Percentiles rank a stretch among this genome's conserved stretches.
phyloP scores from a whole-genome alignment of 106 monocot genomes.

The Dactylorhiza incarnata region DNA sequence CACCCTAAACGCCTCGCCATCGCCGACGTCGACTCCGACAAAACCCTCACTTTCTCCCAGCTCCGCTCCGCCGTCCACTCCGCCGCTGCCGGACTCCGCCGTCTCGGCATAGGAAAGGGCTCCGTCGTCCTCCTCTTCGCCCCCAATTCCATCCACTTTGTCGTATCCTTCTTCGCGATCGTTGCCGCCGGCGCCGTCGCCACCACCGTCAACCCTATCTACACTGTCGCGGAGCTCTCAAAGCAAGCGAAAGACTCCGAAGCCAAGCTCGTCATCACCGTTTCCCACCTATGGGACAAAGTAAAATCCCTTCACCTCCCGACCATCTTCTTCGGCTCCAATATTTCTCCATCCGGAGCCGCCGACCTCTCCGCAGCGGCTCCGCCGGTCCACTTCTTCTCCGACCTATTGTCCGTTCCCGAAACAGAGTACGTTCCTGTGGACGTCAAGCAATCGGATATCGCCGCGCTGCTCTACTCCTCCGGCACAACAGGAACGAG shows the following conservation, averaged over 20 bases:
- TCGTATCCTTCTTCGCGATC: conserved; percentile 47
- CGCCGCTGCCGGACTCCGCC: conserved; percentile 22
- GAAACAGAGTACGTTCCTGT: conserved; percentile 17
- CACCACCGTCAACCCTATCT: conserved; percentile 67
- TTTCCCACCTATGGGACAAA: conserved; percentile 35
- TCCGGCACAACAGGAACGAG: conserved; percentile 77
- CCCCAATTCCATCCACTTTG: conserved; percentile 59
- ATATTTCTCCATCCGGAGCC: neutral
- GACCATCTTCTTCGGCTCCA: conserved; percentile 22
- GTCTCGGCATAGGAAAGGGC: conserved; percentile 26
- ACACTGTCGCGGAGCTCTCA: conserved; percentile 52
- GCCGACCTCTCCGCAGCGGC: neutral
- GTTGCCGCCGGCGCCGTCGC: conserved; percentile 53
- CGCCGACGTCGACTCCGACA: conserved; percentile 32
- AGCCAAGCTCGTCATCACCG: conserved; percentile 38
- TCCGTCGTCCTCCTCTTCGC: conserved; percentile 73
- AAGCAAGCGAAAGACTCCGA: conserved; percentile 55
- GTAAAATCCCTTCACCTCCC: conserved; percentile 41
- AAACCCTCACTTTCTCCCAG: conserved; percentile 28
- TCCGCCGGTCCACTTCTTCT: conserved; percentile 23
- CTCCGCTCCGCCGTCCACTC: conserved; percentile 26
- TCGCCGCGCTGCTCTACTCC: conserved; percentile 66
- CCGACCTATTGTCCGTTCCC: neutral
- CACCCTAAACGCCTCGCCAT: conserved; percentile 36
- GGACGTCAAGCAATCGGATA: conserved; percentile 30